A percentile compares a stretch with the other conserved stretches of the same genome.
These are phyloP conservation scores for Solanum rostratum DNA, from an alignment of 257 asterid species.

Conservation along the genomic window DNA sequence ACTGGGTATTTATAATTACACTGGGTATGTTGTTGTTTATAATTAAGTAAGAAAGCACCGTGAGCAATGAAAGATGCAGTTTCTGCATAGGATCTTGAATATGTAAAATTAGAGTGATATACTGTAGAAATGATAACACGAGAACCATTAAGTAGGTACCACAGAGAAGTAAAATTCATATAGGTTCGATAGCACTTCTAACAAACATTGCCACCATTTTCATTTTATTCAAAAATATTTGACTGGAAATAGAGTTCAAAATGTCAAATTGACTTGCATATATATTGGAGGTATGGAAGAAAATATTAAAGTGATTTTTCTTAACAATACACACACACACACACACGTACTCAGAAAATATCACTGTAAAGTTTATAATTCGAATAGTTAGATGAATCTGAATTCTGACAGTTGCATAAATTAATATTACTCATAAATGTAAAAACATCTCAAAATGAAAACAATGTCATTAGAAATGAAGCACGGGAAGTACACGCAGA, in stretches of 20 bases:
- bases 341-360: not conserved
- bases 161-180: not conserved
- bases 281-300: not conserved
- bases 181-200: not conserved
- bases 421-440: not conserved
- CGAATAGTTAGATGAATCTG: not conserved
- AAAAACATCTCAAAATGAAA: not conserved
- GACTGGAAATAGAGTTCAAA: not conserved
- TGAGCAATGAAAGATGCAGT: not conserved
- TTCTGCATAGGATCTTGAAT: not conserved
- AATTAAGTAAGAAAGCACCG: not conserved
- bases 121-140: not conserved
- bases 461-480: not conserved
- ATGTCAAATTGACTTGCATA: not conserved
- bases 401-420: not conserved
- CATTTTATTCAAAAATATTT: not conserved
- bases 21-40: not conserved
- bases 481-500: not conserved
- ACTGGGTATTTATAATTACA: not conserved
- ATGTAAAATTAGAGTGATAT: not conserved
- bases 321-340: not conserved
- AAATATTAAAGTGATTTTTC: not conserved
- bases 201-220: not conserved
- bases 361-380: not conserved
- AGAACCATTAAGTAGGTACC: not conserved